phyloP scores from a whole-genome alignment of 768 basidiomycete genomes.

The Termitomyces titanicus region DNA sequence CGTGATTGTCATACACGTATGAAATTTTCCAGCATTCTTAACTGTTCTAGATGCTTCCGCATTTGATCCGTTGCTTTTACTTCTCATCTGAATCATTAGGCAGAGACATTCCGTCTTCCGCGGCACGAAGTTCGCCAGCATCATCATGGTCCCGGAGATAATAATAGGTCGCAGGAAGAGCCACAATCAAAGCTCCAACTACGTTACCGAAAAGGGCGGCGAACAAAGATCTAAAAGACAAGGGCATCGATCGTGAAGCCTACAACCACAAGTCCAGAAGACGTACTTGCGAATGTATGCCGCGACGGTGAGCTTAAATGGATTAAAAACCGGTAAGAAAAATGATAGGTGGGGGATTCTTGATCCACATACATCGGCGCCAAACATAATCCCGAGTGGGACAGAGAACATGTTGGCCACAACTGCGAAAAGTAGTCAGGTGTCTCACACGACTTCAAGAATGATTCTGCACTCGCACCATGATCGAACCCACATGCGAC shows the following conservation, averaged over 20 bases:
- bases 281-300: slow-evolving; percentile 67
- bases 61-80: not conserved
- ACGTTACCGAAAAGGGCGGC: slow-evolving; percentile 66
- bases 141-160: slow-evolving; percentile 51
- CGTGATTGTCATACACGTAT: not conserved
- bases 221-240: slow-evolving; percentile 47
- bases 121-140: slow-evolving; percentile 31
- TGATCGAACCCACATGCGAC: slow-evolving; percentile 70
- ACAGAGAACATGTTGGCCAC: slow-evolving; percentile 74
- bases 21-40: not conserved
- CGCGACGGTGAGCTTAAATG: slow-evolving; percentile 41
- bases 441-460: not conserved
- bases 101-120: slow-evolving; percentile 30
- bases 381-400: slow-evolving; percentile 68
- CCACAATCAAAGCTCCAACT: slow-evolving; percentile 62
- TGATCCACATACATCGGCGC: slow-evolving; percentile 49
- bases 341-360: not conserved
- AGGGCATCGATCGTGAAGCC: not conserved
- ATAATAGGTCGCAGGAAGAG: slow-evolving; percentile 60
- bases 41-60: no score
- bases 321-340: not conserved
- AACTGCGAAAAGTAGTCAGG: slow-evolving; percentile 4
- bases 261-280: not conserved
- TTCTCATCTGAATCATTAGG: not conserved
- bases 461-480: slow-evolving; percentile 31